A percentile compares a stretch with the other conserved stretches of the same genome.
phyloP scores from a whole-genome alignment of 306 rosid genomes.

The Erythrophleum fordii region DNA sequence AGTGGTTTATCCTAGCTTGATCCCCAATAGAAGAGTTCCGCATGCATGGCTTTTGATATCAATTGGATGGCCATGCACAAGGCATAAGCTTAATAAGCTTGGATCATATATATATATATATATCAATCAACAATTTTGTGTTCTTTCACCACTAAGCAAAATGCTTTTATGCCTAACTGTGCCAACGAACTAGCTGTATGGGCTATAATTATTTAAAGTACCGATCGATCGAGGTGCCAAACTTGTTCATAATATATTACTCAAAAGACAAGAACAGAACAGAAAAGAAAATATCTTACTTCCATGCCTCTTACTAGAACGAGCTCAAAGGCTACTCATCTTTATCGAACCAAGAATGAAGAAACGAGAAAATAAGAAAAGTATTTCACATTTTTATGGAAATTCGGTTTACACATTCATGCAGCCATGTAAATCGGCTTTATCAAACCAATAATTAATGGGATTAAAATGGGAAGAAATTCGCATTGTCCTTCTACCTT shows the following conservation, averaged over 20 bases:
- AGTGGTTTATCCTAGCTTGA: constrained; percentile 1
- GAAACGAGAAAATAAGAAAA: background rate
- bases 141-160: background rate
- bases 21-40: constrained; percentile 19
- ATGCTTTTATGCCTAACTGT: constrained; percentile 17
- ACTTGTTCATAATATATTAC: background rate
- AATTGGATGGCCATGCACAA: constrained; percentile 40
- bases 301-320: background rate
- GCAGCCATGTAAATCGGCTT: background rate
- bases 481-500: background rate
- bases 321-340: background rate
- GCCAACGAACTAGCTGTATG: background rate
- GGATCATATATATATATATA: no score
- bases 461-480: background rate
- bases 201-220: background rate
- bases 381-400: background rate
- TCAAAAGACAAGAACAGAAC: background rate
- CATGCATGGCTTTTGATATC: constrained; percentile 15
- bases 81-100: background rate
- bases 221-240: background rate
- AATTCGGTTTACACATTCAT: background rate
- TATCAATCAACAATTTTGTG: background rate
- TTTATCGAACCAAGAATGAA: background rate
- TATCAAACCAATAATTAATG: constrained; percentile 8
- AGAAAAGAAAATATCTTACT: background rate